Conservation (phyloP, 1,284 basidiomycete species). For the Fomitopsis schrenkii region DNA sequence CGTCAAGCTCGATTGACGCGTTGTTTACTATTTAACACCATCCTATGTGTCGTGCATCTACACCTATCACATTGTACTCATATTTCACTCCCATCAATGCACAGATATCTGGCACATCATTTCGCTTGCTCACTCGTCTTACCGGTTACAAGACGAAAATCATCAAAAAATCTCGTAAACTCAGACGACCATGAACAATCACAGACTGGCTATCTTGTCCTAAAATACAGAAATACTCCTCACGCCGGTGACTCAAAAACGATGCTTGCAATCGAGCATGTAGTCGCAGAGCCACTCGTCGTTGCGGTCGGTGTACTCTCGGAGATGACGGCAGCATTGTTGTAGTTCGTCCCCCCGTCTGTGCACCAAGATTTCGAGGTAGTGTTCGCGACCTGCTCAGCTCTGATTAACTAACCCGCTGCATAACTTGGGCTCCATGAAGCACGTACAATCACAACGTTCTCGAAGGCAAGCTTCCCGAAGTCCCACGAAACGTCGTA, state of each 20-base stretch:
- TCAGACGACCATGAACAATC: background rate
- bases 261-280: background rate
- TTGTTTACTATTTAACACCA: background rate
- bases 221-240: background rate
- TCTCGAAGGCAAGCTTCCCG: background rate
- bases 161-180: no score
- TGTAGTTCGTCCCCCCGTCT: background rate
- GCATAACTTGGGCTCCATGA: background rate
- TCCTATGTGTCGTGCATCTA: background rate
- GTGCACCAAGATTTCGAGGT: background rate
- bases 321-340: background rate
- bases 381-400: background rate
- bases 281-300: background rate
- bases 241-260: background rate
- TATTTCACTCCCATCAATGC: background rate
- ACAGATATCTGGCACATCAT: background rate
- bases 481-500: background rate
- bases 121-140: background rate
- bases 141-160: no score
- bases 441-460: background rate
- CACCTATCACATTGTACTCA: background rate
- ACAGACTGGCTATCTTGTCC: background rate
- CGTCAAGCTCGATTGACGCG: slow-evolving; percentile 35
- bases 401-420: background rate
- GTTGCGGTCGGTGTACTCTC: background rate